phyloP scores from a whole-genome alignment of 169 alveolate species.

The Eimeria sp. region DNA sequence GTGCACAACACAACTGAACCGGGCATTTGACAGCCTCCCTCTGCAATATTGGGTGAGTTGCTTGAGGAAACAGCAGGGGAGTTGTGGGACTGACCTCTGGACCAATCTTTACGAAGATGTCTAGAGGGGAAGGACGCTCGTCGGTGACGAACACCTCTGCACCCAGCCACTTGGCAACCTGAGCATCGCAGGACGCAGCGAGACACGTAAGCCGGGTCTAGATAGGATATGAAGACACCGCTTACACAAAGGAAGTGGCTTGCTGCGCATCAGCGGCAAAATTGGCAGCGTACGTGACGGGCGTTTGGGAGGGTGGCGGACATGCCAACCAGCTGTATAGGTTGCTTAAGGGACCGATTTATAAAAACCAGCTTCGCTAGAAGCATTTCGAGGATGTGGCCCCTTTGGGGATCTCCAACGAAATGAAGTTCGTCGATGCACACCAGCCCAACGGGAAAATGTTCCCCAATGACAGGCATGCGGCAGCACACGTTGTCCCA shows the following conservation, averaged over 20 bases:
- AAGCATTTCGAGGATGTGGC: conserved; percentile 88
- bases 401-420: conserved; percentile 90
- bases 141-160: conserved; percentile 89
- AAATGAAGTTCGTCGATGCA: conserved; percentile 91
- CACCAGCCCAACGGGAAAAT: conserved; percentile 78
- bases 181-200: conserved; percentile 1
- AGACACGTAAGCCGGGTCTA: background rate
- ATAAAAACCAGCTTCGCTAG: conserved; percentile 83
- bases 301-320: conserved; percentile 93
- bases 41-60: background rate
- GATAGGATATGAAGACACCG: background rate
- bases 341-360: conserved; percentile 79
- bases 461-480: conserved; percentile 54
- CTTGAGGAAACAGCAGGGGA: background rate
- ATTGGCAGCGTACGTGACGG: conserved; percentile 80
- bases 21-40: background rate
- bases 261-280: background rate
- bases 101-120: conserved; percentile 80
- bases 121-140: conserved; percentile 90
- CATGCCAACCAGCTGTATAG: conserved; percentile 90
- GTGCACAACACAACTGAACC: background rate
- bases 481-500: conserved; percentile 51
- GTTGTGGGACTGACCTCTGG: conserved; percentile 27
- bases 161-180: conserved; percentile 89
- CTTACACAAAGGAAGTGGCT: background rate